Percentiles rank a stretch among this genome's conserved stretches.
phyloP scores from a whole-genome alignment of 257 asterid species.

The Nicotiana undulata region DNA sequence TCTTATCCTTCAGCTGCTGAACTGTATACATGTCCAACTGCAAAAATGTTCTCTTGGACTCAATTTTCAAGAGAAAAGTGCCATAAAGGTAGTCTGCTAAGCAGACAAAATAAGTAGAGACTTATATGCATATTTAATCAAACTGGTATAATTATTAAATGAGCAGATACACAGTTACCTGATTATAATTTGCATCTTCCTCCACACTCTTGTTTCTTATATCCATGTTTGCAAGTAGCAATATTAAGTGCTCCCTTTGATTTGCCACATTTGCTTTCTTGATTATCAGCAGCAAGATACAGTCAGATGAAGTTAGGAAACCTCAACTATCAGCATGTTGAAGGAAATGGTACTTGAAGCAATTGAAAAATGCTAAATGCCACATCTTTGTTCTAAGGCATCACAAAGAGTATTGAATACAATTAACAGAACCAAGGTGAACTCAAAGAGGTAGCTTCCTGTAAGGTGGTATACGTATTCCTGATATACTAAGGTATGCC shows the following conservation, averaged over 20 bases:
- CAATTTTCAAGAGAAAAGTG: constrained; percentile 6
- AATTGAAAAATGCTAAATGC: neutral
- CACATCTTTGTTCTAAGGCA: neutral
- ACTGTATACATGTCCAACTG: constrained; percentile 68
- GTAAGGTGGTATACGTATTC: neutral
- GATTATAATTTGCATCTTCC: constrained; percentile 25
- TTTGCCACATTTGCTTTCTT: constrained; percentile 98
- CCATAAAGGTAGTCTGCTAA: neutral
- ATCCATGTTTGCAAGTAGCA: constrained; percentile 93
- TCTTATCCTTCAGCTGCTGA: constrained; percentile 54
- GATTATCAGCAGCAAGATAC: constrained; percentile 21
- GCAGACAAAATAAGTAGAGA: neutral
- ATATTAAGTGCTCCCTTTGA: constrained; percentile 94
- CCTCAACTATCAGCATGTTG: constrained; percentile 4
- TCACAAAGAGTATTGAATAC: neutral
- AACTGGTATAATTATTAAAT: constrained; percentile 11
- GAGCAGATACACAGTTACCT: constrained; percentile 31
- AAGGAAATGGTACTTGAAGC: constrained; percentile 1
- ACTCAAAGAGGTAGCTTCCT: neutral
- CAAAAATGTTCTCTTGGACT: constrained; percentile 9
- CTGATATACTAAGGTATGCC: neutral
- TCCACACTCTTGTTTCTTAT: constrained; percentile 55
- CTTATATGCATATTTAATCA: neutral
- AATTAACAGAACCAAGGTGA: neutral
- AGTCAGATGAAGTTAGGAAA: constrained; percentile 19